These are phyloP conservation scores for Abeoforma whisleri DNA, from an alignment of 78 protist species.

Conservation along the genomic window DNA sequence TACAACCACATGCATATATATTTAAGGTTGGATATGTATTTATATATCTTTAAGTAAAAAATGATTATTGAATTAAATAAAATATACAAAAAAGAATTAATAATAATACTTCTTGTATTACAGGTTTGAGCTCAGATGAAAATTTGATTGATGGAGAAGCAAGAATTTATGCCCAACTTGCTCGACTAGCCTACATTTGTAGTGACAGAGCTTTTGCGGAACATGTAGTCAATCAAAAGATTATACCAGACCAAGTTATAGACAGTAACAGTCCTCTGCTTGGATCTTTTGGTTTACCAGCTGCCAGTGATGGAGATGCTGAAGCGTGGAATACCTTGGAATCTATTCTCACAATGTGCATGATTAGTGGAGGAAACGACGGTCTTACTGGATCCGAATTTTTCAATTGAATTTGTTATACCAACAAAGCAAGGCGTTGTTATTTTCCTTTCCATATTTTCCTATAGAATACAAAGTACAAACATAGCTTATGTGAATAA, in stretches of 20 bases:
- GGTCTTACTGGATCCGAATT: neutral
- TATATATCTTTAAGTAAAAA: too few species aligned
- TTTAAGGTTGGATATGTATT: too few species aligned
- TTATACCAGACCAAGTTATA: neutral
- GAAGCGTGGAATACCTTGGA: neutral
- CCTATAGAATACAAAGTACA: too few species aligned
- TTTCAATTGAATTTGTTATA: too few species aligned
- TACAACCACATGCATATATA: too few species aligned
- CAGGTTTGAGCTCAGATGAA: neutral
- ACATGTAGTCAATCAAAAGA: neutral
- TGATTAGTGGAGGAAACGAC: neutral
- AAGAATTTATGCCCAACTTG: neutral
- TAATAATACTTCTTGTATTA: neutral
- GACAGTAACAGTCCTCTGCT: neutral
- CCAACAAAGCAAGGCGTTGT: too few species aligned
- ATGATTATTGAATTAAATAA: too few species aligned
- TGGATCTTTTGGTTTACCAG: neutral
- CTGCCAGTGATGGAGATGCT: neutral
- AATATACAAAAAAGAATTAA: too few species aligned
- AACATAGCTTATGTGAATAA: too few species aligned
- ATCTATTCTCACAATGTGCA: neutral
- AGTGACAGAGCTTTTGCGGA: neutral
- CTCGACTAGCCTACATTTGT: neutral
- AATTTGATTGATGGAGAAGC: constrained; percentile 16
- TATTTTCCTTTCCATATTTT: too few species aligned